phyloP scores from a whole-genome alignment of 2,329 filamentous ascomycete genomes.

The Aspergillus pseudotamarii region DNA sequence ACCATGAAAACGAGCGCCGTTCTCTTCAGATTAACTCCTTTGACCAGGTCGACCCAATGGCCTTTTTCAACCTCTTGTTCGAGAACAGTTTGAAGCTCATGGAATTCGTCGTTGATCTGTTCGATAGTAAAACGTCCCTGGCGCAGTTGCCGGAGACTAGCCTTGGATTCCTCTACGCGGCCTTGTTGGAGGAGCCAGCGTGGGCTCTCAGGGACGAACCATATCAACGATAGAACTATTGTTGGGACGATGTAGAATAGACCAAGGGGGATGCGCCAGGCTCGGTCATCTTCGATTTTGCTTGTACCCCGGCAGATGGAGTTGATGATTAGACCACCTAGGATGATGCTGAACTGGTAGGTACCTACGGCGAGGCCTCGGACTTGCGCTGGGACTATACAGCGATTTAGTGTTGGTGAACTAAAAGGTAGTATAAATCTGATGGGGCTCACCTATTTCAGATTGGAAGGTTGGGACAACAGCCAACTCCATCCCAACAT shows the following conservation, averaged over 20 bases:
- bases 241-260: conserved; percentile 39
- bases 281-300: conserved; percentile 26
- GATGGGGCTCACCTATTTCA: conserved; percentile 5
- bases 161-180: conserved; percentile 33
- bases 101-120: neutral
- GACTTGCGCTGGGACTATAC: conserved; percentile 32
- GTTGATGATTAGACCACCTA: conserved; percentile 14
- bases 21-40: conserved; percentile 24
- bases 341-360: conserved; percentile 8
- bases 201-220: conserved; percentile 33
- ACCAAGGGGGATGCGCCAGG: conserved; percentile 39
- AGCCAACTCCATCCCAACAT: conserved; percentile 43
- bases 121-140: neutral
- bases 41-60: conserved; percentile 22
- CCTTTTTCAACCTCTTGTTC: conserved; percentile 25
- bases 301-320: conserved; percentile 32
- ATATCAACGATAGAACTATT: conserved; percentile 28
- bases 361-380: conserved; percentile 12
- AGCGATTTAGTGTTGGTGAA: neutral
- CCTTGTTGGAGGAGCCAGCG: conserved; percentile 33
- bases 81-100: neutral
- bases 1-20: conserved; percentile 23
- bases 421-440: neutral
- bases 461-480: conserved; percentile 25
- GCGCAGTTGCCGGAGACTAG: conserved; percentile 24